phyloP scores from a whole-genome alignment of 768 basidiomycete species.

The Lactifluus pinguis region DNA sequence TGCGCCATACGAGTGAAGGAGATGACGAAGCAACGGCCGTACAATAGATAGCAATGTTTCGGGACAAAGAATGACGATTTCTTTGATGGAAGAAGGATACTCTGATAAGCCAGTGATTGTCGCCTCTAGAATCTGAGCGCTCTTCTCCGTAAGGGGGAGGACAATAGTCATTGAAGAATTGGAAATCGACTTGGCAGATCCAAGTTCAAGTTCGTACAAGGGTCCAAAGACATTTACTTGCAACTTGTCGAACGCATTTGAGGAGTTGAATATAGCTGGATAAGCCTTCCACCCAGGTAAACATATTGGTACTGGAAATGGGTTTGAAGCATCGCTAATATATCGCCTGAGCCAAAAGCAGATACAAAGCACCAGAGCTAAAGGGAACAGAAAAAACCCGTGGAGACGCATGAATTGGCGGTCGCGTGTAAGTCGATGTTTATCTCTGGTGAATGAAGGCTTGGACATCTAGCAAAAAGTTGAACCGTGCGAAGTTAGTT shows the following conservation, averaged over 20 bases:
- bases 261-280: not conserved
- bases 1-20: not conserved
- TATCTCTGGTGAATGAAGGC: not conserved
- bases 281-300: slow-evolving; percentile 6
- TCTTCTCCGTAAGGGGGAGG: slow-evolving; percentile 6
- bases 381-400: not conserved
- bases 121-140: not conserved
- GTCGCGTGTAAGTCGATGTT: not conserved
- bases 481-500: not conserved
- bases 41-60: slow-evolving; percentile 10
- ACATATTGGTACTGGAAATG: not conserved
- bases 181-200: not conserved
- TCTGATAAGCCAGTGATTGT: not conserved
- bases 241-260: not conserved
- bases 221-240: not conserved
- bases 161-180: slow-evolving; percentile 6
- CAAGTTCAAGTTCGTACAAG: slow-evolving; percentile 16
- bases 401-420: not conserved
- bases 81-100: slow-evolving; percentile 1
- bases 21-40: slow-evolving; percentile 8
- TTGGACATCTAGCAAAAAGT: not conserved
- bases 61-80: slow-evolving; percentile 16
- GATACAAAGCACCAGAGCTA: not conserved
- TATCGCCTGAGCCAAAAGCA: not conserved
- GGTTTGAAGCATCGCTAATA: not conserved